Evolutionary conservation across 2,329 filamentous ascomycete genomes (phyloP).

Genomic region (Ophiostoma sp.): DNA sequence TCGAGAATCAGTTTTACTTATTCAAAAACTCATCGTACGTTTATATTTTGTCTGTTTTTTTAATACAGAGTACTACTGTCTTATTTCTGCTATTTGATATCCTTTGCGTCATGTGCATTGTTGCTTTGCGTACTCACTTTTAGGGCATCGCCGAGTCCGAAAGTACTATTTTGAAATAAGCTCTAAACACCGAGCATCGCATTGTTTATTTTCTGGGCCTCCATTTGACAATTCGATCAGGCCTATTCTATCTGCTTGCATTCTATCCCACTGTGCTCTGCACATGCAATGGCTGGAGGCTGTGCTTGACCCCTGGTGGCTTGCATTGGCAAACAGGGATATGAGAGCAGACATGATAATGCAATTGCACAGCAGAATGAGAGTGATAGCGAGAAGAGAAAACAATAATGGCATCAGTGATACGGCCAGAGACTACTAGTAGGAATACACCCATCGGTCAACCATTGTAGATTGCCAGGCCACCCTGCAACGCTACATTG

Average conservation of each 20-base stretch:
- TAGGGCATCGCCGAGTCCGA: not conserved
- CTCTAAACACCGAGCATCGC: not conserved
- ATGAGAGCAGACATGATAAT: not conserved
- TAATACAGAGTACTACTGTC: not conserved
- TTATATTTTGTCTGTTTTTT: no score
- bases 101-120: not conserved
- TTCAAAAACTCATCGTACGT: no score
- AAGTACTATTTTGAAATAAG: not conserved
- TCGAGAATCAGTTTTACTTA: no score
- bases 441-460: not conserved
- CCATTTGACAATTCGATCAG: not conserved
- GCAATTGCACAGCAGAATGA: not conserved
- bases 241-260: not conserved
- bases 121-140: not conserved
- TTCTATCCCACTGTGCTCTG: not conserved
- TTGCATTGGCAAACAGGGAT: not conserved
- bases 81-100: not conserved
- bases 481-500: not conserved
- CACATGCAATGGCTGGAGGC: constrained; percentile 17
- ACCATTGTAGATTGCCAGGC: not conserved
- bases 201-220: constrained; percentile 5
- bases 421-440: not conserved
- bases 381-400: no score
- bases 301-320: constrained; percentile 16
- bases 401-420: not conserved